phyloP scores from a whole-genome alignment of 1,139 yeast genomes.

The Sugiyamaella castrensis region DNA sequence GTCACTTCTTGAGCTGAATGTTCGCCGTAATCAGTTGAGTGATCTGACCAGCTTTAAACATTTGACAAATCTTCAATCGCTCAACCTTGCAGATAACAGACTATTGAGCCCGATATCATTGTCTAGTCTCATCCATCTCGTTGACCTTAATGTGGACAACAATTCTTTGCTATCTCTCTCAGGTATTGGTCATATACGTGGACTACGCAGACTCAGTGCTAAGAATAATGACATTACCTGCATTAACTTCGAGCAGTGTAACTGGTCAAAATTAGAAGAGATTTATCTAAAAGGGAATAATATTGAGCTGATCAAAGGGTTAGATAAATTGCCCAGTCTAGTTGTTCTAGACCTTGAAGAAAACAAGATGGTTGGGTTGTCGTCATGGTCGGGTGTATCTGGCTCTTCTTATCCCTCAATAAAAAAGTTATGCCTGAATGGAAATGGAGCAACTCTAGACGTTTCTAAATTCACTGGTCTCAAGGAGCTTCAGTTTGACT shows the following conservation, averaged over 20 bases:
- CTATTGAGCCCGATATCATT: constrained; percentile 37
- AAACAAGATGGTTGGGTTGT: constrained; percentile 23
- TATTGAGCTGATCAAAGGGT: constrained; percentile 27
- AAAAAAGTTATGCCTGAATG: constrained; percentile 17
- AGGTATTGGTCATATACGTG: constrained; percentile 33
- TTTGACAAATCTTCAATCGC: constrained; percentile 33
- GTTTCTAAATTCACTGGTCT: constrained; percentile 18
- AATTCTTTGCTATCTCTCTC: constrained; percentile 30
- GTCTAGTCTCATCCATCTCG: constrained; percentile 31
- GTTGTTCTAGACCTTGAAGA: constrained; percentile 28
- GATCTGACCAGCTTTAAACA: constrained; percentile 34
- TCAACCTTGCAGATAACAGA: constrained; percentile 35
- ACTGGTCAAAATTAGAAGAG: constrained; percentile 29
- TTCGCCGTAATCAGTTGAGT: constrained; percentile 34
- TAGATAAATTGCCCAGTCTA: constrained; percentile 27
- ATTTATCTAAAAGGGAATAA: constrained; percentile 30
- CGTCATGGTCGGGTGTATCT: not conserved
- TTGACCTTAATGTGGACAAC: constrained; percentile 33
- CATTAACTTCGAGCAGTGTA: constrained; percentile 26
- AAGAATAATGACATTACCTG: constrained; percentile 27
- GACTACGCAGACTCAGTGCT: constrained; percentile 32
- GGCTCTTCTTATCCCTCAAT: constrained; percentile 13
- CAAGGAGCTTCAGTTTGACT: constrained; percentile 21
- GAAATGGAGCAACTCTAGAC: constrained; percentile 20
- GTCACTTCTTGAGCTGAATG: constrained; percentile 30